Base-by-base conservation (phyloP, 2,329 filamentous ascomycete genomes). In the Zymoseptoria passerinii region DNA sequence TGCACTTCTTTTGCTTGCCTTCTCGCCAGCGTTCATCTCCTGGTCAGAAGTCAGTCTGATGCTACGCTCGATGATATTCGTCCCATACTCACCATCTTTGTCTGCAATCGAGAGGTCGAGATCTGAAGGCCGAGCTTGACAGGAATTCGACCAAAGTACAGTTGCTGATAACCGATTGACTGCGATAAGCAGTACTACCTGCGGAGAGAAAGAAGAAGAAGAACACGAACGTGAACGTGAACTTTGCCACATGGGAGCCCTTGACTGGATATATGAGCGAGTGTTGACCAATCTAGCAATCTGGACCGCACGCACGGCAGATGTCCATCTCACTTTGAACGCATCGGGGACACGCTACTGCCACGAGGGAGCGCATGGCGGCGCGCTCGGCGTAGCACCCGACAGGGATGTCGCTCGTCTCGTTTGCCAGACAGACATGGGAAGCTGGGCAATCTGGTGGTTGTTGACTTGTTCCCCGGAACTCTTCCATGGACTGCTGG, bases 21-120 rank as follows among this genome's bases (percentile, higher is more conserved):
- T 57, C 27, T 44, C 53, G 52, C 61, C 57, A 7, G 61, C 52
- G 58, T 65, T 65, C 63, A 65, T 65, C 59, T 65, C 63, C 63
- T 61, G 13, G 35, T 44, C 35, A 44, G 16, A 44, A 13, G 35
- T 44, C 35, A 44, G 35, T 44, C n/a, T 16, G n/a, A 44, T 4
- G 35, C 16, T 16, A 13, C n/a, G 35, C 35, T 44, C 35, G 5
- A n/a, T 16, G 13, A 6, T 44, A 10, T 4, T 3, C 10, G 7
- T 7, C 6, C 10, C 35, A 16, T 16, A 44, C 35, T 44, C 35
- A 44, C 35, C 35, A 44, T 44, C 16, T 44, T 44, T 44, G 13
- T 44, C 35, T 44, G 35, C 35, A 5, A 6, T 7, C 13, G 35
- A 44, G n/a, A n/a, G 3, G 4, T 44, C 35, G n/a, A 44, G 35